Percentiles rank a stretch among this genome's conserved stretches.
These are phyloP conservation scores for Erythrophleum fordii DNA, from an alignment of 306 rosid species.

Conservation along the genomic window DNA sequence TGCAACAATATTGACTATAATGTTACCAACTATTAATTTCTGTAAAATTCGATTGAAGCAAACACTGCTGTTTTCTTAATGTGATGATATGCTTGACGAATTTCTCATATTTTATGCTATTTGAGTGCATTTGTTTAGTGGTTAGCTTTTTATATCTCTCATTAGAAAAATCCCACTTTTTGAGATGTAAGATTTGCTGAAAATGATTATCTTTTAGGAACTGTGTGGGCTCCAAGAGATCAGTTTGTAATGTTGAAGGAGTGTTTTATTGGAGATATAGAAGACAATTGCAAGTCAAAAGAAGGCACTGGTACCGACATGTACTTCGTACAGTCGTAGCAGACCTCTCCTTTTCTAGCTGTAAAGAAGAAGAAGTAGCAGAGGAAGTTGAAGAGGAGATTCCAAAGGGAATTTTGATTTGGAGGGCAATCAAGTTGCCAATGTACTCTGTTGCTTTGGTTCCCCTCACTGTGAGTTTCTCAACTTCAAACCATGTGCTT, in stretches of 20 bases:
- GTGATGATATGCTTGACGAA: background rate
- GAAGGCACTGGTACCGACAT: slow-evolving; percentile 24
- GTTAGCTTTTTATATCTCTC: background rate
- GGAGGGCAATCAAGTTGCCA: slow-evolving; percentile 92
- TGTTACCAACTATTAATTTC: background rate
- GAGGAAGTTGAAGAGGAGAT: slow-evolving; percentile 45
- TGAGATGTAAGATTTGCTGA: background rate
- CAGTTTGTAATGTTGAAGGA: slow-evolving; percentile 22
- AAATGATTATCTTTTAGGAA: slow-evolving; percentile 33
- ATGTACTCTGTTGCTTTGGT: slow-evolving; percentile 87
- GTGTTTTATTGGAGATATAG: slow-evolving; percentile 35
- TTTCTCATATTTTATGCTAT: background rate
- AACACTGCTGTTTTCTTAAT: background rate
- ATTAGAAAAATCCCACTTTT: too few species aligned
- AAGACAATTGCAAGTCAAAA: slow-evolving; percentile 33
- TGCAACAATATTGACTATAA: background rate
- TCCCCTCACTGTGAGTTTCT: slow-evolving; percentile 82
- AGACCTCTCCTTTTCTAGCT: slow-evolving; percentile 28
- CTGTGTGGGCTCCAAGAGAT: slow-evolving; percentile 25
- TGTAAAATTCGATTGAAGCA: background rate
- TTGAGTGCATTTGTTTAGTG: background rate
- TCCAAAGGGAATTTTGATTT: slow-evolving; percentile 61
- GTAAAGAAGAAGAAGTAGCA: slow-evolving; percentile 33
- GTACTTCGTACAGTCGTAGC: slow-evolving; percentile 23
- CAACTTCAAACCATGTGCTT: background rate